Percentiles rank a stretch among this genome's conserved stretches.
Evolutionary conservation across 768 basidiomycete genomes (phyloP).

Genomic region (Coprinellus micaceus): DNA sequence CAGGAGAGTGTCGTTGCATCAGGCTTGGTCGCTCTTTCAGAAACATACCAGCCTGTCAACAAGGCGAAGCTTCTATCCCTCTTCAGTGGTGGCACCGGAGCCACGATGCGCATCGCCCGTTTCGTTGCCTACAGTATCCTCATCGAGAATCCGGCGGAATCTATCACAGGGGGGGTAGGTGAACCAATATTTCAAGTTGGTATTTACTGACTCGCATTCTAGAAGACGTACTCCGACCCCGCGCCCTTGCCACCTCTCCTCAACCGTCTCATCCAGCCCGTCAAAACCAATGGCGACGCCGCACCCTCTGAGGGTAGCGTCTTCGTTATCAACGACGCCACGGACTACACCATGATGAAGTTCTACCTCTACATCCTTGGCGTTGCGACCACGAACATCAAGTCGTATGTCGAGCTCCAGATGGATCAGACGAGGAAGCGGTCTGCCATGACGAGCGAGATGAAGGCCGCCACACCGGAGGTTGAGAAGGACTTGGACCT

Average conservation of each 20-base stretch:
- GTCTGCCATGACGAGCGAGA: conserved; percentile 9
- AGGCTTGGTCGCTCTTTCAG: conserved; percentile 40
- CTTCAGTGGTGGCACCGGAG: conserved; percentile 47
- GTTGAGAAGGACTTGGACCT: conserved; percentile 43
- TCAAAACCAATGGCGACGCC: conserved; percentile 41
- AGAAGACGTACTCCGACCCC: conserved; percentile 41
- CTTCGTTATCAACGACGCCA: conserved; percentile 53
- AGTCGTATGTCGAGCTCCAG: conserved; percentile 53
- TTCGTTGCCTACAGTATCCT: conserved; percentile 54
- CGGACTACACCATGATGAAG: conserved; percentile 59
- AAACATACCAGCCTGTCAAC: conserved; percentile 41
- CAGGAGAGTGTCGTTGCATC: conserved; percentile 48
- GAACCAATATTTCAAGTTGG: background rate
- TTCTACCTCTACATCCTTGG: conserved; percentile 56
- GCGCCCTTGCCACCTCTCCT: conserved; percentile 44
- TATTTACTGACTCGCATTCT: conserved; percentile 2
- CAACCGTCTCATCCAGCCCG: conserved; percentile 26
- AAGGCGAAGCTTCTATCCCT: conserved; percentile 49
- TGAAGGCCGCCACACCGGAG: conserved; percentile 25
- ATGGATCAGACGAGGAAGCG: conserved; percentile 15
- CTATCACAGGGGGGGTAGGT: conserved; percentile 25
- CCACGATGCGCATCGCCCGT: conserved; percentile 52
- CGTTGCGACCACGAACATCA: conserved; percentile 55
- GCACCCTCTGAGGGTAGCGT: conserved; percentile 26
- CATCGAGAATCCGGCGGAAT: conserved; percentile 18